Conservation (phyloP, 116 monocot species). For the Papilionanthe hybrid region DNA sequence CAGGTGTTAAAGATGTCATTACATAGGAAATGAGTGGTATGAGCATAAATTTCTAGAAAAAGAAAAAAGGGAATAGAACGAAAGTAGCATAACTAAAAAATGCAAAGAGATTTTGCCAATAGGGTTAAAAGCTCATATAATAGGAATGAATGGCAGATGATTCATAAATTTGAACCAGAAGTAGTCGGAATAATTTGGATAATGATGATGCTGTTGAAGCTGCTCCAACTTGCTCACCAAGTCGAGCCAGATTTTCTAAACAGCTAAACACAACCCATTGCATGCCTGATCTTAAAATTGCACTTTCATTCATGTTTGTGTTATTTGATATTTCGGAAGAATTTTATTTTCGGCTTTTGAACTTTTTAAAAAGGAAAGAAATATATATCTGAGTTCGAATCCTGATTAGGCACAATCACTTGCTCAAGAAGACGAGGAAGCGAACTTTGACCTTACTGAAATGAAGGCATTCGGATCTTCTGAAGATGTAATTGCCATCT, state of each 20-base stretch:
- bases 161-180: background rate
- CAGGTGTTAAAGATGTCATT: too few relatives aligned
- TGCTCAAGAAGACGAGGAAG: conserved; percentile 55
- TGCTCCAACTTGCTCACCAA: too few relatives aligned
- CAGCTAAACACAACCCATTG: too few relatives aligned
- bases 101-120: too few relatives aligned
- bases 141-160: too few relatives aligned
- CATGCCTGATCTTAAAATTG: background rate
- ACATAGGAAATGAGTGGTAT: too few relatives aligned
- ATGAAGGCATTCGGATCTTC: conserved; percentile 7
- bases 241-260: too few relatives aligned
- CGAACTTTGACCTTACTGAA: conserved; percentile 9
- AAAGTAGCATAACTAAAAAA: background rate
- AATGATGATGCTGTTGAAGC: too few relatives aligned
- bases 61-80: too few relatives aligned
- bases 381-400: background rate
- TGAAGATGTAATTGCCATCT: conserved; percentile 10
- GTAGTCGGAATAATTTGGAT: background rate
- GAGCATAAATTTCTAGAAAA: too few relatives aligned
- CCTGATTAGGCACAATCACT: conserved; percentile 71
- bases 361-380: too few relatives aligned
- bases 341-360: background rate
- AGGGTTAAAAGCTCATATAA: too few relatives aligned
- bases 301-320: background rate
- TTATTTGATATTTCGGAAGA: background rate